These are phyloP conservation scores for Aspergillus candidus DNA, from an alignment of 2,329 filamentous ascomycete species.

Conservation along the genomic window DNA sequence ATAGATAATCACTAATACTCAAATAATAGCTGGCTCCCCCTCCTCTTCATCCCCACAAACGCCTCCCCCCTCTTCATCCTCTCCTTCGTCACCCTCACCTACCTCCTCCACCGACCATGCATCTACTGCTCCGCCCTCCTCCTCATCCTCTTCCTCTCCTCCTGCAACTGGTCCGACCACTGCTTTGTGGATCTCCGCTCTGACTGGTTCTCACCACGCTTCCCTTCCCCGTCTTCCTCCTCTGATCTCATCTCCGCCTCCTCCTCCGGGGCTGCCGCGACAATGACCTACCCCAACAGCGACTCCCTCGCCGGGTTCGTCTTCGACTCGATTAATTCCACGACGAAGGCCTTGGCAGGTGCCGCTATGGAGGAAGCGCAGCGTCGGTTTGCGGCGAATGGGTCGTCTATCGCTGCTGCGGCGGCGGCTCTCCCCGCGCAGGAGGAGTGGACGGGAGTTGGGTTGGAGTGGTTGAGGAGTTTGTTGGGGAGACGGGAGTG, in stretches of 20 bases:
- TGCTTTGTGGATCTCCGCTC: conserved; percentile 89
- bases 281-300: conserved; percentile 25
- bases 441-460: conserved; percentile 67
- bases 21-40: conserved; percentile 66
- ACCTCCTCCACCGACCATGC: conserved; percentile 93
- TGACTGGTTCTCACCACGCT: conserved; percentile 88
- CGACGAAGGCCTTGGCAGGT: conserved; percentile 60
- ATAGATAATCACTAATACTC: conserved; percentile 1
- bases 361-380: conserved; percentile 59
- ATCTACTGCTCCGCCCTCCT: conserved; percentile 97
- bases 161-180: conserved; percentile 80
- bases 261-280: conserved; percentile 1
- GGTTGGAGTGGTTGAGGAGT: conserved; percentile 79
- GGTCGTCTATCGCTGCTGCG: conserved; percentile 19
- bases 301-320: conserved; percentile 34
- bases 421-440: conserved; percentile 30
- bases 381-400: conserved; percentile 27
- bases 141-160: conserved; percentile 86
- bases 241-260: conserved; percentile 6
- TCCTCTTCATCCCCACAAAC: conserved; percentile 83
- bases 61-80: conserved; percentile 80
- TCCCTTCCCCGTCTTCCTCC: conserved; percentile 33
- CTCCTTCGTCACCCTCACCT: conserved; percentile 86
- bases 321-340: conserved; percentile 57
- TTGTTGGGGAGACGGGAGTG: conserved; percentile 78